A percentile compares a stretch with the other conserved stretches of the same genome.
These are phyloP conservation scores for Neltuma alba DNA, from an alignment of 306 rosid species.

Conservation along the genomic window DNA sequence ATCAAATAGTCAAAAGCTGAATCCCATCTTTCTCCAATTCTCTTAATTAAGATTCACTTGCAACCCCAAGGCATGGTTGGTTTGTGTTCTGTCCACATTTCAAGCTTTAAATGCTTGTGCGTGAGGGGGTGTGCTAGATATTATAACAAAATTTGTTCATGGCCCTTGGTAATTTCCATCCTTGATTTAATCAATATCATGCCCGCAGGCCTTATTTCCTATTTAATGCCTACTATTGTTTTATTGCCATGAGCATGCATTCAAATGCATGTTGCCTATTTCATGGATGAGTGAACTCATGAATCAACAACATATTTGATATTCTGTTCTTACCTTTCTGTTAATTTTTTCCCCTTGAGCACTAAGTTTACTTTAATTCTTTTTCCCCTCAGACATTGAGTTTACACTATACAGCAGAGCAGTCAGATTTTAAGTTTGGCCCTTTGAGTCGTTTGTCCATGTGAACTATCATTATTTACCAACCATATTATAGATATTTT, in stretches of 20 bases:
- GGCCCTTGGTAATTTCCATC: neutral
- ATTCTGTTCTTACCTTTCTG: neutral
- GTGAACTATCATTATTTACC: constrained; percentile 13
- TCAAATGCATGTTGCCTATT: constrained; percentile 8
- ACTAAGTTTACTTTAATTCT: too few species aligned
- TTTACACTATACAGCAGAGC: constrained; percentile 2
- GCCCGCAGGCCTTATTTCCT: constrained; percentile 5
- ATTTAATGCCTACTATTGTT: constrained; percentile 16
- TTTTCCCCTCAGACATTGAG: constrained; percentile 18
- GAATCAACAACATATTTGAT: neutral
- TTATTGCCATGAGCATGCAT: neutral
- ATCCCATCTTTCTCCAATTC: neutral
- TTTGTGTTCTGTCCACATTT: neutral
- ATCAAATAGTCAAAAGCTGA: neutral
- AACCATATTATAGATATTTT: constrained; percentile 5
- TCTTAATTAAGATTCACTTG: neutral
- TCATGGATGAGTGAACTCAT: constrained; percentile 19
- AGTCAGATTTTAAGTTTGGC: neutral
- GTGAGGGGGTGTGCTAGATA: neutral
- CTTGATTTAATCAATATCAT: neutral
- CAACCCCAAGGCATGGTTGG: neutral
- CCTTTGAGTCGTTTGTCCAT: constrained; percentile 17
- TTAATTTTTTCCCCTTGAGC: neutral
- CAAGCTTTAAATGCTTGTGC: neutral
- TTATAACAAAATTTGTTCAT: neutral